These are phyloP conservation scores for Monotropa hypopitys DNA, from an alignment of 179 eudicot genomes.

Conservation along the genomic window DNA sequence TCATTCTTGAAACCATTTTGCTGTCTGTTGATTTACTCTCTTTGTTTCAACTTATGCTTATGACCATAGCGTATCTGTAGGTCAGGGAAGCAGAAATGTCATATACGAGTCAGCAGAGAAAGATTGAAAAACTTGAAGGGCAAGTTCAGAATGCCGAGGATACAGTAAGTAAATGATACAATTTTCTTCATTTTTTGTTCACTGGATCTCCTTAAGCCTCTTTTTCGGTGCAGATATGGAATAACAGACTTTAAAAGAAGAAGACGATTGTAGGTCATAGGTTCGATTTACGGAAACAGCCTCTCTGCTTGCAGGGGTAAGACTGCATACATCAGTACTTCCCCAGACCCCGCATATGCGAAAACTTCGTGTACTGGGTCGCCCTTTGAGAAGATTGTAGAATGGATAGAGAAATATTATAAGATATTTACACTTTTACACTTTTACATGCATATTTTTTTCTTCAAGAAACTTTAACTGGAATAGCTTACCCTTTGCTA, in stretches of 20 bases:
- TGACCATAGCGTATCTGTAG: constrained; percentile 22
- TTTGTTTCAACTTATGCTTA: not conserved
- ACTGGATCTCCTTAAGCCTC: not conserved
- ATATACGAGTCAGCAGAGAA: constrained; percentile 43
- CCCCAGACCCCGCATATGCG: too few species aligned
- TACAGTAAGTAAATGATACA: constrained; percentile 25
- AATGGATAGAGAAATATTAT: not conserved
- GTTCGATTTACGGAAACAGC: too few species aligned
- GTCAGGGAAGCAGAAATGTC: constrained; percentile 38
- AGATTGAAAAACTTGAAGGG: constrained; percentile 74
- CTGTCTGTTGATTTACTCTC: not conserved
- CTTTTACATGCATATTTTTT: not conserved
- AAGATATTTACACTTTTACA: not conserved
- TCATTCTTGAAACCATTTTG: not conserved
- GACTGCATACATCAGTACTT: too few species aligned
- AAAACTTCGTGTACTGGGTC: too few species aligned
- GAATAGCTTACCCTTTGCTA: not conserved
- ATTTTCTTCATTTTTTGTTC: not conserved
- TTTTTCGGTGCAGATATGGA: not conserved
- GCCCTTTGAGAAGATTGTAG: not conserved
- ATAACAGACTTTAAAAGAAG: not conserved
- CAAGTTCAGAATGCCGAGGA: constrained; percentile 74
- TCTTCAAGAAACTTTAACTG: not conserved
- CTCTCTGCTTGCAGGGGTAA: too few species aligned
- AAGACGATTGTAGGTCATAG: not conserved